Percentiles rank a stretch among this genome's conserved stretches.
Conservation (phyloP, 192 early-diverging fungal species). For the Helicostylum pulchrum region DNA sequence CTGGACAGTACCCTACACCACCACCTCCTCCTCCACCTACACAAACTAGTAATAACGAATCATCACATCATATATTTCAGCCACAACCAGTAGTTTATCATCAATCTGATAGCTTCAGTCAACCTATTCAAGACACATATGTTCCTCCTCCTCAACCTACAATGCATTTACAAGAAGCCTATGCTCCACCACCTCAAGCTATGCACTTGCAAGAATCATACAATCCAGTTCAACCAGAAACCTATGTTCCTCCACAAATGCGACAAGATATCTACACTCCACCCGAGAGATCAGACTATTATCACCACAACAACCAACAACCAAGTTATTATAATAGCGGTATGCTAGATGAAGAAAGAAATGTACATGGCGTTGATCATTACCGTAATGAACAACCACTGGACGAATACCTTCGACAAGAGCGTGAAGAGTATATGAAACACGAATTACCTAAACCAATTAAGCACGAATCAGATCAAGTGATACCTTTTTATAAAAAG, state of each 20-base stretch:
- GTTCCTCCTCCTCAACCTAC: background rate
- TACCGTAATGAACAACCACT: background rate
- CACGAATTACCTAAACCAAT: background rate
- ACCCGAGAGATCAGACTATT: too few relatives aligned
- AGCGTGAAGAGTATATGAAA: slow-evolving; percentile 1
- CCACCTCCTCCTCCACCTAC: background rate
- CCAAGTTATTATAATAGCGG: background rate
- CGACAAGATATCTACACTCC: background rate
- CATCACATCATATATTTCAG: background rate
- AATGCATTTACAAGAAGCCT: too few relatives aligned
- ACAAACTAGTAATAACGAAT: background rate
- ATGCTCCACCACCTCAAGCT: too few relatives aligned
- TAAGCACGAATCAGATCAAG: background rate
- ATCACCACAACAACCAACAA: too few relatives aligned
- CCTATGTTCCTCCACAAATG: background rate
- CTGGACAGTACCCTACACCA: slow-evolving; percentile 29
- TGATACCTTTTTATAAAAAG: background rate
- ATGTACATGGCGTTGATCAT: slow-evolving; percentile 1
- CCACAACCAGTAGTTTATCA: background rate
- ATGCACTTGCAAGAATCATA: background rate
- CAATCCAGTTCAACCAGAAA: background rate
- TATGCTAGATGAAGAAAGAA: slow-evolving; percentile 4
- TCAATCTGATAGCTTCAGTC: background rate
- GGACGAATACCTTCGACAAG: slow-evolving; percentile 3
- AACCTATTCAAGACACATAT: background rate